A percentile compares a stretch with the other conserved stretches of the same genome.
Evolutionary conservation across 441 rosid species (phyloP).

Genomic region (Populus hybrid): DNA sequence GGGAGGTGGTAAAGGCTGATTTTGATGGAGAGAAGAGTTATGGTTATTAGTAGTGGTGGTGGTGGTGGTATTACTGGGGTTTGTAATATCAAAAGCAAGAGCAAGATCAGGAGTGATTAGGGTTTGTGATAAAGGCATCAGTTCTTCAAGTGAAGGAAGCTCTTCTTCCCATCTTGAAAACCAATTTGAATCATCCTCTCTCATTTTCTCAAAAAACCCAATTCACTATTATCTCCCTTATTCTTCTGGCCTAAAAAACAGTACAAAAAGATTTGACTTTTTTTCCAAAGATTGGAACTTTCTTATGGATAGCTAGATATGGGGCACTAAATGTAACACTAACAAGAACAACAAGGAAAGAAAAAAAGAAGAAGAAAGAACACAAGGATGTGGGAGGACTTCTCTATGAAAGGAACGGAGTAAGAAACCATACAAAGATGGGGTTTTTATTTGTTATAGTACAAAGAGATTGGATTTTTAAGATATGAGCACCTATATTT

Average conservation of each 20-base stretch:
- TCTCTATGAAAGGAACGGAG: neutral
- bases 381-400: neutral
- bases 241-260: neutral
- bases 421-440: neutral
- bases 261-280: neutral
- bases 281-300: neutral
- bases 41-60: slow-evolving; percentile 13
- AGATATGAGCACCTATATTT: slow-evolving; percentile 2
- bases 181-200: slow-evolving; percentile 73
- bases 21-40: slow-evolving; percentile 25
- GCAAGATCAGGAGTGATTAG: slow-evolving; percentile 93
- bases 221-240: slow-evolving; percentile 3
- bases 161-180: slow-evolving; percentile 76
- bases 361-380: neutral
- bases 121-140: slow-evolving; percentile 83
- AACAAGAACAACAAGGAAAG: neutral
- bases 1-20: slow-evolving; percentile 36
- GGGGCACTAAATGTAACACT: neutral
- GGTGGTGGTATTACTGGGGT: slow-evolving; percentile 26
- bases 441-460: neutral
- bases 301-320: neutral
- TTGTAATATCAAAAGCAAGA: slow-evolving; percentile 75
- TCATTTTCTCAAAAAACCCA: slow-evolving; percentile 37
- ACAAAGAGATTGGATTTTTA: neutral
- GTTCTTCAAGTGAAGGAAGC: slow-evolving; percentile 80